Base-by-base conservation (phyloP, 257 asterid species). In the Osmanthus fragrans region DNA sequence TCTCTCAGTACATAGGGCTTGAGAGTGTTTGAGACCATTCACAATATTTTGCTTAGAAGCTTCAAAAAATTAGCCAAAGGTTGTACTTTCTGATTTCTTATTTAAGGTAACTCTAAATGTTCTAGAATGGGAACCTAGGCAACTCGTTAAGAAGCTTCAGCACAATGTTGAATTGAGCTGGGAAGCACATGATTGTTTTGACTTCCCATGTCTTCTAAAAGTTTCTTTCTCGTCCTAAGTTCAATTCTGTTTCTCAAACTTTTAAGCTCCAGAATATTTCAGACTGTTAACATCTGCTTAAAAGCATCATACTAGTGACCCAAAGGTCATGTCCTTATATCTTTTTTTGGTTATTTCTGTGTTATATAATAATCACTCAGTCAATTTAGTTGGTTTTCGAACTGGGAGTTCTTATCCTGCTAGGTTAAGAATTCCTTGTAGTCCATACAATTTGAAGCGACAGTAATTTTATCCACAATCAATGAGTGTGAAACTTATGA, bases 241-340 rank as follows among this genome's bases (percentile, higher is more conserved):
- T 64, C 27, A 73, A 45, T 56, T 49, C 71, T 25, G 37, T 33
- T 32, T 65, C 76, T 65, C 75, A 68, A 3, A 37, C 12, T n/a
- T 37, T 36, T 37, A 18, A 6, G n/a, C 34, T 67, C 32, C 11
- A 45, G 64, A 47, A 27, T 73, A 19, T 64, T 45, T 68, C 73
- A 32, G 29, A 36, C 58, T 25, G 68, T 60, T 56, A 64, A 16
- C 15, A 10, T 75, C 58, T 42, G 29, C 37, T 19, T 79, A 36
- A 33, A 73, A 65, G 70, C 37, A 47, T 73, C 70, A 72, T 63
- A 33, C 7, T 47, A 64, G 49, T 29, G 29, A 70, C 70, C n/a
- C 63, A 25, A 12, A 49, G 29, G 32, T 25, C 49, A 42, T 42
- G 18, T 3, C 19, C 34, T 71, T 13, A n/a, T 58, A 27, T 9